These are phyloP conservation scores for Rosellinia necatrix DNA, from an alignment of 2,329 filamentous ascomycete species.

Conservation along the genomic window DNA sequence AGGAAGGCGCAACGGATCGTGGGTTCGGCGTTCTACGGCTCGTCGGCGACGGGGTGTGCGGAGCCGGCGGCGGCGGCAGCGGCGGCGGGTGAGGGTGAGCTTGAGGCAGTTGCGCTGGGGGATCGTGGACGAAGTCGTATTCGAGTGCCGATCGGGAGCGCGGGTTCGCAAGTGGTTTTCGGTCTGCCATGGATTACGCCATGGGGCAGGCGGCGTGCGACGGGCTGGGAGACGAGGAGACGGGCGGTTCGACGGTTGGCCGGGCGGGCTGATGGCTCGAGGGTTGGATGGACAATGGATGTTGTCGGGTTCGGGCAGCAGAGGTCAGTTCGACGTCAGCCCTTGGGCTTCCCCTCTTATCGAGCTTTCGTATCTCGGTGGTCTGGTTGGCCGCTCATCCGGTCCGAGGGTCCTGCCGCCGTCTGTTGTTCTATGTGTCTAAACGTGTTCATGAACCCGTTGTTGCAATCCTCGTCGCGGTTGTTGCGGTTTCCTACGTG, in stretches of 20 bases:
- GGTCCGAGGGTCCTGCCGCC: constrained; percentile 21
- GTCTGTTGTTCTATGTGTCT: constrained; percentile 1
- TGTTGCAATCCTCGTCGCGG: not conserved
- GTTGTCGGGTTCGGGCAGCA: constrained; percentile 17
- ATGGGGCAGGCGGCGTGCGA: constrained; percentile 53
- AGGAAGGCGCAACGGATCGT: constrained; percentile 35
- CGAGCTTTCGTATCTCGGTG: constrained; percentile 22
- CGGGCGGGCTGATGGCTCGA: not conserved
- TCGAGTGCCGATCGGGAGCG: constrained; percentile 59
- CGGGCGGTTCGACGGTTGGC: constrained; percentile 8
- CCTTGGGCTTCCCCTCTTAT: constrained; percentile 28
- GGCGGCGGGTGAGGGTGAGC: not conserved
- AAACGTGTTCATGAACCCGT: not conserved
- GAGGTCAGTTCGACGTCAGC: constrained; percentile 31
- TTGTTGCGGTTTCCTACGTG: not conserved
- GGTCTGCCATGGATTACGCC: constrained; percentile 73
- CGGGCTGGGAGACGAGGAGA: constrained; percentile 12
- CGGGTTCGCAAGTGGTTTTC: constrained; percentile 54
- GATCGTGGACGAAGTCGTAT: constrained; percentile 47
- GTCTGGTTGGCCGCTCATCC: constrained; percentile 21
- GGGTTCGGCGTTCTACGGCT: constrained; percentile 16
- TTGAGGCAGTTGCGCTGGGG: constrained; percentile 52
- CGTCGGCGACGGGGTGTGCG: constrained; percentile 10
- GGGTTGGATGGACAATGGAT: not conserved
- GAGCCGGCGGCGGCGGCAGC: constrained; percentile 5